Evolutionary conservation across 1,139 yeast species (phyloP).

Genomic region (Hemisphaericaspora lyxosophila): DNA sequence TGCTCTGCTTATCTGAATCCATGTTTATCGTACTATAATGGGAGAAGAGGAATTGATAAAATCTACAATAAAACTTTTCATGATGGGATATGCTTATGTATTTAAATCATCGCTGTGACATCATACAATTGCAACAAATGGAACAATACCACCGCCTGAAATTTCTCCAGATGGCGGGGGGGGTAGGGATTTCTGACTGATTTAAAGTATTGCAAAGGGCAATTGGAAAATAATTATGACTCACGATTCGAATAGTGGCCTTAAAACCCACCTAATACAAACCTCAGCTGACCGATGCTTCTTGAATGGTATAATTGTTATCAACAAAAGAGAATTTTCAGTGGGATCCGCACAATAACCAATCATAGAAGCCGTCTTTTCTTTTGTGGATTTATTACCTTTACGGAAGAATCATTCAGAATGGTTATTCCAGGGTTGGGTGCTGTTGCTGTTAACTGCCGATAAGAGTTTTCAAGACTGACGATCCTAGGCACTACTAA

Average conservation of each 20-base stretch:
- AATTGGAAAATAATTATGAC: neutral
- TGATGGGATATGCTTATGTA: neutral
- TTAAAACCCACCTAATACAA: too few species aligned
- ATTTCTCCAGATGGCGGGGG: neutral
- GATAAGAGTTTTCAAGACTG: slow-evolving; percentile 16
- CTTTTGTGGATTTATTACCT: slow-evolving; percentile 1
- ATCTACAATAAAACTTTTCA: neutral
- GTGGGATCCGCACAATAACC: too few species aligned
- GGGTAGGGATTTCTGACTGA: neutral
- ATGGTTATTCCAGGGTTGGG: neutral
- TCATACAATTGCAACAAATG: neutral
- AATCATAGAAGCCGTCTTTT: slow-evolving; percentile 1
- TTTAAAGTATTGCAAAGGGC: slow-evolving; percentile 1
- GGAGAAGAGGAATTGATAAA: neutral
- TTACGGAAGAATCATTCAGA: neutral
- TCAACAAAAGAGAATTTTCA: too few species aligned
- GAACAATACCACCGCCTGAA: neutral
- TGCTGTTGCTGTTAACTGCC: neutral
- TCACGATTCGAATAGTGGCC: too few species aligned
- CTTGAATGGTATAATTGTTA: too few species aligned
- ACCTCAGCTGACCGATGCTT: too few species aligned
- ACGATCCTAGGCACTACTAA: slow-evolving; percentile 23
- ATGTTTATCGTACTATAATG: neutral
- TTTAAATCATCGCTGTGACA: slow-evolving; percentile 1
- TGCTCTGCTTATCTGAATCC: slow-evolving; percentile 3